Evolutionary conservation across 1,139 yeast species (phyloP), one percentile per base, ranked within the genome.

Genomic region (Meyerozyma elateridarum): DNA sequence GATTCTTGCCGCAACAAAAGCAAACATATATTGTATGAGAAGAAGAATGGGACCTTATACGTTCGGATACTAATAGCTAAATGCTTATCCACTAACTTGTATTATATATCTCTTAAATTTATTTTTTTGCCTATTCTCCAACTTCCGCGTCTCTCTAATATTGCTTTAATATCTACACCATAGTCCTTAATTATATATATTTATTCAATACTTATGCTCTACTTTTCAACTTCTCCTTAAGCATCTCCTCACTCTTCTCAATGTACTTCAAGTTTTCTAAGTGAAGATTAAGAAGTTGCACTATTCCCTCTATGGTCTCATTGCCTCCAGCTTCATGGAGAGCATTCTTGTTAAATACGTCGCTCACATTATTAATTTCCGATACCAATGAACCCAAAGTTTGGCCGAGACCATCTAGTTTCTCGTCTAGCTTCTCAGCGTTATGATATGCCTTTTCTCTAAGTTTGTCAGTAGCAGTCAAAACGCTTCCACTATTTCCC

Each of bases 401-500:
- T 28, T 76, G 70, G 11, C 94, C 94, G 53, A 91, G 66, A 13
- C 72, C 63, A 44, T 84, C 94, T 41, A 91, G 64, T 52, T 84
- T 84, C 46, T 82, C 91, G 51, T 87, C 95, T 42, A 91, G 65
- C 34, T 79, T 66, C 51, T 89, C 95, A 0, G 98, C 97, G 26
- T 88, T 74, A 43, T 77, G 79, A 54, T 89, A 91, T 0, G 96
- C 95, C 50, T 83, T 84, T 51, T 84, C 93, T 48, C 98, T 79
- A 50, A 88, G 85, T 55, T 84, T 87, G 53, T 91, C 98, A 26
- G 73, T 65, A n/a, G 62, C 63, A 41, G 62, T 63, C 30, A 64
- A 52, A n/a, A 58, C 53, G 21, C 39, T 28, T 35, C 40, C 33
- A 7, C 49, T 30, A 18, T 21, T 28, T 28, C 37, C 30, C 29